Evolutionary conservation across 441 rosid species (phyloP), one percentile per base, ranked within the genome.

Genomic region (Erysimum pusillum): DNA sequence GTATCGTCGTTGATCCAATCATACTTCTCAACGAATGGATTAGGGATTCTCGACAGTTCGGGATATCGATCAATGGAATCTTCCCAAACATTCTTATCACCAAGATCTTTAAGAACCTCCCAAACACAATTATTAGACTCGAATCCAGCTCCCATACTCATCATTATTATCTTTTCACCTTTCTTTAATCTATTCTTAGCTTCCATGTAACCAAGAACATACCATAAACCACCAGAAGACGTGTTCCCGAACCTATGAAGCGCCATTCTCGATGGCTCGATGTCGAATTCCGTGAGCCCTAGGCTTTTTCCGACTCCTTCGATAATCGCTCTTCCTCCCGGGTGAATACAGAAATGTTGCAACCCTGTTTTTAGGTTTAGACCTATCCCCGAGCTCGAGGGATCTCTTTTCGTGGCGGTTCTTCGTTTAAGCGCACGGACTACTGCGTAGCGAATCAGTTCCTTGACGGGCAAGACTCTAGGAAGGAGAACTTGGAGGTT

Each of bases 401-500:
- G 1, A 6, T 67, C 77, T 72, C 77, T 53, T 52, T 78, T 78
- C 1, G 64, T 4, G 5, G 77, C 0, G 69, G 58, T 78, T 78
- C 77, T 72, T 60, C 48, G 0, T 14, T 78, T 78, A 9, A 78
- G 25, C 3, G 77, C 69, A 2, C 81, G 77, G 13, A 34, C 35
- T 41, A 85, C 63, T 5, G 70, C 58, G 52, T 71, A 86, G 8
- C 86, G 81, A 31, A 91, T 22, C 3, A 87, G 79, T 74, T 88
- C 93, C 32, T 69, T 54, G 39, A 82, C 9, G 0, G 97, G 97
- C 48, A 91, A 69, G 22, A 91, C 75, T 81, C 83, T 86, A 20
- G 94, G 93, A 0, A 85, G 77, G 3, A 91, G 71, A 8, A 80
- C 88, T 48, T 58, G 69, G 3, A 91, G 90, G 63, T 89, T 91